Evolutionary conservation across 495 filamentous ascomycete species (phyloP).

Genomic region (Staphylotrichum tortipilum): DNA sequence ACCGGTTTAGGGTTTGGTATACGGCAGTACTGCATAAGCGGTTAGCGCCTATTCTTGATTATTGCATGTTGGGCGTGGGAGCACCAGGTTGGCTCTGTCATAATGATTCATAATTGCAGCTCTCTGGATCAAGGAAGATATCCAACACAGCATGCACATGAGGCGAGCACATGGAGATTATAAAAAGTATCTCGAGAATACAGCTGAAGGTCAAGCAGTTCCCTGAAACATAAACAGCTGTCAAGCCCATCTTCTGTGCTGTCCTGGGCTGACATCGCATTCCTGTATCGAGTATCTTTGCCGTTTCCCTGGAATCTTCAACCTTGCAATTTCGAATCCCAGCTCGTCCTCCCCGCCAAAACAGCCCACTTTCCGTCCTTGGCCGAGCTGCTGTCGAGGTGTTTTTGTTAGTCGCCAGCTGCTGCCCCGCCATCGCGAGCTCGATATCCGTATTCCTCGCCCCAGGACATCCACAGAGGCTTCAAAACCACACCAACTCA

Average conservation of each 20-base stretch:
- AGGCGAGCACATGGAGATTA: no score
- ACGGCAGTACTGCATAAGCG: background rate
- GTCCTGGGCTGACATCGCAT: no score
- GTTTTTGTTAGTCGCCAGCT: conserved; percentile 13
- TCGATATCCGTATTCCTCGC: no score
- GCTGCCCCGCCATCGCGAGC: background rate
- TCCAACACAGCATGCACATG: background rate
- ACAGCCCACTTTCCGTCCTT: conserved; percentile 14
- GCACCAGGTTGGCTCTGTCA: no score
- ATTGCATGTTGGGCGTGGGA: background rate
- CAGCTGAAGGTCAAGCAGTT: no score
- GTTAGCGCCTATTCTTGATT: background rate
- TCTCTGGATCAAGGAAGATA: no score
- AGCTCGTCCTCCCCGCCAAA: conserved; percentile 5
- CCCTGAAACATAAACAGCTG: no score
- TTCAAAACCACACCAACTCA: background rate
- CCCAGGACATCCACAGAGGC: background rate
- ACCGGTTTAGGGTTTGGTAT: conserved; percentile 25
- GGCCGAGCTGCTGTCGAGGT: conserved; percentile 5
- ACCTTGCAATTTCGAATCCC: background rate
- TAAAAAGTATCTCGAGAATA: no score
- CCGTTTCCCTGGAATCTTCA: no score
- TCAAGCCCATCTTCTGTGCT: no score
- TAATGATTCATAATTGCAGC: no score
- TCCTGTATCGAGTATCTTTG: conserved; percentile 1